Conservation (phyloP, 805 yeast genomes). For the Cyberlindnera euphorbiae region DNA sequence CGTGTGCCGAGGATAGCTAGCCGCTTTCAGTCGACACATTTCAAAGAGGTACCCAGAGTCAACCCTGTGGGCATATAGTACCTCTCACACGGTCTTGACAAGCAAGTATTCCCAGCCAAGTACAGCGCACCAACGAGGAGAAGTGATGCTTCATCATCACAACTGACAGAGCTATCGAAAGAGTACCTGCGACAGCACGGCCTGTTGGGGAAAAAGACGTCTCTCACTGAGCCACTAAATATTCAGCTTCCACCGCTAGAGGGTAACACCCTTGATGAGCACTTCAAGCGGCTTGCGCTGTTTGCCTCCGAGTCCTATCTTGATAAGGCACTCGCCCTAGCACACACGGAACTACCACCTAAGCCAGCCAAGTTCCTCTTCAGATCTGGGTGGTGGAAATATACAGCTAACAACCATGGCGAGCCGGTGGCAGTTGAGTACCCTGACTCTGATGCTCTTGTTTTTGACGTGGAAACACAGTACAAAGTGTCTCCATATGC, state of each 20-base stretch:
- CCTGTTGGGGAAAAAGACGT: conserved; percentile 72
- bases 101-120: conserved; percentile 47
- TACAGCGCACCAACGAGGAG: conserved; percentile 5
- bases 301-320: conserved; percentile 57
- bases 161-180: conserved; percentile 51
- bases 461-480: conserved; percentile 86
- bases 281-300: conserved; percentile 68
- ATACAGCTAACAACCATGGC: conserved; percentile 43
- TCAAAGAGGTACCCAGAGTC: conserved; percentile 45
- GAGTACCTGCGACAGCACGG: conserved; percentile 56
- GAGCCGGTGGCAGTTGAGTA: conserved; percentile 52
- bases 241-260: conserved; percentile 65
- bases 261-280: conserved; percentile 76
- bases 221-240: conserved; percentile 51
- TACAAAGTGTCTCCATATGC: conserved; percentile 74
- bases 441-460: conserved; percentile 69
- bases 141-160: not conserved
- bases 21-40: no score
- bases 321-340: conserved; percentile 43
- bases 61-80: conserved; percentile 83
- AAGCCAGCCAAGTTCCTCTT: conserved; percentile 51
- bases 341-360: conserved; percentile 31
- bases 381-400: conserved; percentile 78
- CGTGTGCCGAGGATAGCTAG: no score
- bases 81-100: conserved; percentile 52